A percentile compares a stretch with the other conserved stretches of the same genome.
These are phyloP conservation scores for Lentinula raphanica DNA, from an alignment of 768 basidiomycete species.

Conservation along the genomic window DNA sequence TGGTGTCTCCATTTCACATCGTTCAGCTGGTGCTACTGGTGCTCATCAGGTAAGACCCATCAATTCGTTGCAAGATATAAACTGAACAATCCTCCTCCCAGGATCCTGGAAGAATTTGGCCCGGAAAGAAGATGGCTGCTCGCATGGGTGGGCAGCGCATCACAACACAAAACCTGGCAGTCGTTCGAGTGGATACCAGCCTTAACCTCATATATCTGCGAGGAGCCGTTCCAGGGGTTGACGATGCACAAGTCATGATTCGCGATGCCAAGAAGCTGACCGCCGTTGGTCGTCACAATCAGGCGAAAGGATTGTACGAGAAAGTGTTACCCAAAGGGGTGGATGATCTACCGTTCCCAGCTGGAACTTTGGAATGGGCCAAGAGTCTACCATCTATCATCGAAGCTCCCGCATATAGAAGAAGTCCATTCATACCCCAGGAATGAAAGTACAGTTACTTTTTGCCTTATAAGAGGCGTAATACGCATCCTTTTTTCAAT, in stretches of 20 bases:
- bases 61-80: background rate
- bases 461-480: too few species aligned
- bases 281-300: constrained; percentile 55
- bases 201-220: constrained; percentile 88
- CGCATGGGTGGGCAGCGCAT: constrained; percentile 79
- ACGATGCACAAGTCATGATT: constrained; percentile 81
- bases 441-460: constrained; percentile 34
- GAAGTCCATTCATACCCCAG: constrained; percentile 74
- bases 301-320: constrained; percentile 67
- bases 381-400: constrained; percentile 59
- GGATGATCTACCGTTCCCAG: constrained; percentile 85
- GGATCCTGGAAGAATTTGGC: constrained; percentile 95
- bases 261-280: constrained; percentile 81
- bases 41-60: constrained; percentile 73
- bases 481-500: too few species aligned
- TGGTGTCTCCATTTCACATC: constrained; percentile 93
- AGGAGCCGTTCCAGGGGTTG: constrained; percentile 87
- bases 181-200: constrained; percentile 80
- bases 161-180: constrained; percentile 84
- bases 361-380: constrained; percentile 76
- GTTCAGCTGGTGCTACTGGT: constrained; percentile 89
- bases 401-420: constrained; percentile 65
- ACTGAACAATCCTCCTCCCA: constrained; percentile 24
- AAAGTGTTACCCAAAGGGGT: constrained; percentile 81
- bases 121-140: constrained; percentile 98